These are phyloP conservation scores for Pseudozyma hubeiensis DNA, from an alignment of 1,284 basidiomycete species.

Conservation along the genomic window DNA sequence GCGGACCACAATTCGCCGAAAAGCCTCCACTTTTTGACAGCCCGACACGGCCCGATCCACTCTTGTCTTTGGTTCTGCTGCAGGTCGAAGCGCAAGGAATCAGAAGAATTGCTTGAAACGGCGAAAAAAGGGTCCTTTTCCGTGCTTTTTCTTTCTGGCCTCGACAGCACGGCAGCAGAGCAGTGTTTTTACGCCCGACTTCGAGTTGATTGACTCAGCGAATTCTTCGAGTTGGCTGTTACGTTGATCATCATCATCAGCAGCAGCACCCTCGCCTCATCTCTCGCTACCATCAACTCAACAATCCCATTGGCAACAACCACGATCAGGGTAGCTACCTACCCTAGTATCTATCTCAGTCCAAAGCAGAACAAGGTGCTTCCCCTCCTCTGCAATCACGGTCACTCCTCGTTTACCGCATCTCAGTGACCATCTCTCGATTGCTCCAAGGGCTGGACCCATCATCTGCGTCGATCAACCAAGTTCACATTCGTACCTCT, in stretches of 20 bases:
- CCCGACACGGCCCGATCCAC: conserved; percentile 20
- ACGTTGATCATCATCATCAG: neutral
- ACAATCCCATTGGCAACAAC: neutral
- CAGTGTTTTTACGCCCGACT: no score
- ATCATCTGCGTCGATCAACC: neutral
- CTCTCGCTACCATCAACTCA: neutral
- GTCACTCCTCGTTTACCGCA: conserved; percentile 3
- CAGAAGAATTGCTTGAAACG: neutral
- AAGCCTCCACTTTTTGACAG: conserved; percentile 12
- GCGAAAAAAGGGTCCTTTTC: conserved; percentile 5
- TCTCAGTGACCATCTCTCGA: conserved; percentile 5
- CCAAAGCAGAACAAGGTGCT: neutral
- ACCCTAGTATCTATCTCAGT: neutral
- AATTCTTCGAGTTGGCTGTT: neutral
- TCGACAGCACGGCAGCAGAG: neutral
- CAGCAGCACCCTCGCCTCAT: neutral
- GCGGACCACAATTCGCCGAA: neutral
- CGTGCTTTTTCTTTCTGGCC: no score
- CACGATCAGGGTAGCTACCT: neutral
- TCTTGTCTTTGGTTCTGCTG: neutral
- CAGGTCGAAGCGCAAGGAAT: conserved; percentile 4
- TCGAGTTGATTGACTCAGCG: conserved; percentile 2
- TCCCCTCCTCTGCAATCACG: conserved; percentile 6
- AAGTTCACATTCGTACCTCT: neutral
- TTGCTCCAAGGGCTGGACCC: conserved; percentile 6